Evolutionary conservation across 2,329 filamentous ascomycete species (phyloP).

Genomic region (Claviceps purpurea): DNA sequence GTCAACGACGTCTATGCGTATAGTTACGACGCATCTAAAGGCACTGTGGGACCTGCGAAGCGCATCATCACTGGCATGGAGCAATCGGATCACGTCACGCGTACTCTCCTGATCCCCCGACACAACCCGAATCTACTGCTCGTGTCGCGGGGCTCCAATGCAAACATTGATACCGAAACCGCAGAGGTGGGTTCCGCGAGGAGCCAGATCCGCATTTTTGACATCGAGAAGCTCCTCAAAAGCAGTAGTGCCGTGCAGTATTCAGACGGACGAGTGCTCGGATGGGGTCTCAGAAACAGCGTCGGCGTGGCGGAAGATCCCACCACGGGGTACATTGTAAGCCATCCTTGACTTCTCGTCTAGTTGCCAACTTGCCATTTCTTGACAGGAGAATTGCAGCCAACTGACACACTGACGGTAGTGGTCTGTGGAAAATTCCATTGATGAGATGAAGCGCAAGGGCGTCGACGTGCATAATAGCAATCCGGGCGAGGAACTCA

Average conservation of each 20-base stretch:
- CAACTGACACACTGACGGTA: not conserved
- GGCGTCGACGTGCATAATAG: conserved; percentile 46
- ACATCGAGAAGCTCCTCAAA: conserved; percentile 17
- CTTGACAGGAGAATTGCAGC: no score
- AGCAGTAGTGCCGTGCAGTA: conserved; percentile 20
- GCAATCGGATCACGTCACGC: conserved; percentile 44
- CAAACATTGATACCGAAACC: conserved; percentile 42
- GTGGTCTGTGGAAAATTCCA: conserved; percentile 52
- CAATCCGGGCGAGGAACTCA: conserved; percentile 61
- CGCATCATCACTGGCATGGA: conserved; percentile 45
- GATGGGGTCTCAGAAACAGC: conserved; percentile 58
- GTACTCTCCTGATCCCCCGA: conserved; percentile 46
- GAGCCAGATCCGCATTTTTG: conserved; percentile 44
- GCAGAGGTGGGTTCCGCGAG: conserved; percentile 35
- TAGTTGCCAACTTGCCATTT: no score
- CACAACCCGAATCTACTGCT: conserved; percentile 39
- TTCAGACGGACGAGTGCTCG: conserved; percentile 30
- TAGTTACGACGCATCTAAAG: conserved; percentile 39
- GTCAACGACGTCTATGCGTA: conserved; percentile 41
- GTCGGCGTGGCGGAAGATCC: conserved; percentile 52
- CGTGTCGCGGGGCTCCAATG: conserved; percentile 46
- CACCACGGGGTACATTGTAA: conserved; percentile 27
- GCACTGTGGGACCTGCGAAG: conserved; percentile 28
- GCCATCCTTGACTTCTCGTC: not conserved
- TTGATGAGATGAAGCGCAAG: conserved; percentile 42